A percentile compares a stretch with the other conserved stretches of the same genome.
Conservation (phyloP, 306 rosid species). For the Psophocarpus tetragonolobus region DNA sequence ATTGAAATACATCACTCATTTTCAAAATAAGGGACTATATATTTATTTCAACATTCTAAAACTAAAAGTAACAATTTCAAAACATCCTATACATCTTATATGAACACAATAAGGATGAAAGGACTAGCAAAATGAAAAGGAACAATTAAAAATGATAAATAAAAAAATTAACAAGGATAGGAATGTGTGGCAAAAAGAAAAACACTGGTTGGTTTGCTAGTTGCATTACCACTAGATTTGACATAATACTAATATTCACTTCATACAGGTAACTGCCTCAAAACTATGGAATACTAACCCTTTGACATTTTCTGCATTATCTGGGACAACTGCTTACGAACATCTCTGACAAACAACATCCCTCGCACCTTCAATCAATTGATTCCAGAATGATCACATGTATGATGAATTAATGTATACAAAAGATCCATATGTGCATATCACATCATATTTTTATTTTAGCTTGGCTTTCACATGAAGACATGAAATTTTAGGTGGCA, state of each 20-base stretch:
- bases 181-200: constrained; percentile 28
- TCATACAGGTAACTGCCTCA: constrained; percentile 22
- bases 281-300: constrained; percentile 57
- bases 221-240: constrained; percentile 1
- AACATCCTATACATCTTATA: neutral
- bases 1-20: no score
- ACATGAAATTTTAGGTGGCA: constrained; percentile 26
- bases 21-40: no score
- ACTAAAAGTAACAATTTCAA: neutral
- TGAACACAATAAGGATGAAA: constrained; percentile 15
- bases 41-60: neutral
- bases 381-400: constrained; percentile 32
- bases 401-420: constrained; percentile 13
- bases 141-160: neutral
- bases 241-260: constrained; percentile 26
- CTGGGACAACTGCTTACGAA: constrained; percentile 82
- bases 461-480: constrained; percentile 6
- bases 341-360: constrained; percentile 89
- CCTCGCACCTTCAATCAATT: constrained; percentile 78
- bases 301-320: constrained; percentile 85
- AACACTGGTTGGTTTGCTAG: constrained; percentile 12
- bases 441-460: constrained; percentile 19
- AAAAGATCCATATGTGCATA: neutral
- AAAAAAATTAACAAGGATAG: neutral
- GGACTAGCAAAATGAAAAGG: neutral